phyloP scores from a whole-genome alignment of 2,329 filamentous ascomycete genomes.

The Bertia moriformis region DNA sequence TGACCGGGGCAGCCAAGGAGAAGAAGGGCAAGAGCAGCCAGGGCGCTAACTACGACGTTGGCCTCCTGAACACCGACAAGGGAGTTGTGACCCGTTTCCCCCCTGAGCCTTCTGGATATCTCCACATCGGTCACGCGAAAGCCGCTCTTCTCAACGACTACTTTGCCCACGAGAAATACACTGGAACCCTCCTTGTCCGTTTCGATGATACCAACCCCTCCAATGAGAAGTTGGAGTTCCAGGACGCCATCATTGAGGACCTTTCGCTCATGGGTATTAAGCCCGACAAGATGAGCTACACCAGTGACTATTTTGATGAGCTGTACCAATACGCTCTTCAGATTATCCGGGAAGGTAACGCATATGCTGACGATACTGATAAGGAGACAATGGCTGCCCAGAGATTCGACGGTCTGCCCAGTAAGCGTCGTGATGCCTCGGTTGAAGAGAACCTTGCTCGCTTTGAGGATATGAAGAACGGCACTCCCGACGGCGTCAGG shows the following conservation, averaged over 20 bases:
- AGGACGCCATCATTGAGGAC: slow-evolving; percentile 87
- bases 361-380: slow-evolving; percentile 88
- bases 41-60: slow-evolving; percentile 79
- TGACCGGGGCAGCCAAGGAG: slow-evolving; percentile 53
- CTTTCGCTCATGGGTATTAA: slow-evolving; percentile 81
- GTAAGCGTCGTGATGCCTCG: slow-evolving; percentile 62
- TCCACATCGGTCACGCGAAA: slow-evolving; percentile 93
- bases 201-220: slow-evolving; percentile 96
- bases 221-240: slow-evolving; percentile 93
- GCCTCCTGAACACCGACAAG: slow-evolving; percentile 68
- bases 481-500: slow-evolving; percentile 60
- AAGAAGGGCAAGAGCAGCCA: slow-evolving; percentile 62
- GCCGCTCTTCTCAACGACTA: slow-evolving; percentile 88
- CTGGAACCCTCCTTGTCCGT: slow-evolving; percentile 76
- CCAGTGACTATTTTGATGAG: slow-evolving; percentile 88
- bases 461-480: slow-evolving; percentile 88
- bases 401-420: slow-evolving; percentile 71
- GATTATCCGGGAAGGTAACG: slow-evolving; percentile 74
- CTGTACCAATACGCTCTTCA: slow-evolving; percentile 74
- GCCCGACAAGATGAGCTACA: slow-evolving; percentile 75
- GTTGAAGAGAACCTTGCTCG: slow-evolving; percentile 73
- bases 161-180: slow-evolving; percentile 86
- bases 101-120: slow-evolving; percentile 85
- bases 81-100: slow-evolving; percentile 86
- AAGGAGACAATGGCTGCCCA: slow-evolving; percentile 77